Base-by-base conservation (phyloP, 164 flowering plant genomes). In the Sedum album region DNA sequence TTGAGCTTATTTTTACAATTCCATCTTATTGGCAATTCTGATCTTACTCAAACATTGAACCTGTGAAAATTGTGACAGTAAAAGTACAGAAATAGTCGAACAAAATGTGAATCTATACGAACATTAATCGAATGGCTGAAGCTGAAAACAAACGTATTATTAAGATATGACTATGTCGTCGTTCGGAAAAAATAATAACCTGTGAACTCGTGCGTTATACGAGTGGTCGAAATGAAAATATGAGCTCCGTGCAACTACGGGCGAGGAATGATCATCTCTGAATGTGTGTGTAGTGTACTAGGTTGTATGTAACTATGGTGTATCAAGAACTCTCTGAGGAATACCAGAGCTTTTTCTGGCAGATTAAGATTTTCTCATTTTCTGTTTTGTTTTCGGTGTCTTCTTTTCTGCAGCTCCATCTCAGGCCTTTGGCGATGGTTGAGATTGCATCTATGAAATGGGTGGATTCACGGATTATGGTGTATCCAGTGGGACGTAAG, bases 331-430 rank as follows among this genome's bases (percentile, higher is more conserved):
- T 65, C 67, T 75, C 72, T 7, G 89, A 81, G 28, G 96, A 79
- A 70, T 86, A 89, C 96, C 92, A 91, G 64, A 89, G 85, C 66
- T 86, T 88, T 82, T 91, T 91, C 81, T 88, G 94, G 77, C 96
- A 91, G 46, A 41, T 41, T 41, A 41, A 11, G 46, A 41, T 41
- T 41, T 41, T 41, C 46, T 41, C 46, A 15, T 41, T 41, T 41
- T 41, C 46, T 2, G 46, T 41, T 41, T 41, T 41, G 46, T 41
- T 41, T 41, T 41, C 46, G 15, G 46, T 41, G 14, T 41, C 46
- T 15, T 41, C 46, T 15, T 41, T 41, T 41, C 7, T 41, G 46
- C 46, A 41, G 46, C 14, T 7, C 46, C 46, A 41, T 41, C 15
- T 41, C 46, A 41, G 8, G 46, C 46, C 46, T 11, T 5, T 41